Conservation (phyloP, 805 yeast species). For the Wickerhamomyces kurtzmanii region DNA sequence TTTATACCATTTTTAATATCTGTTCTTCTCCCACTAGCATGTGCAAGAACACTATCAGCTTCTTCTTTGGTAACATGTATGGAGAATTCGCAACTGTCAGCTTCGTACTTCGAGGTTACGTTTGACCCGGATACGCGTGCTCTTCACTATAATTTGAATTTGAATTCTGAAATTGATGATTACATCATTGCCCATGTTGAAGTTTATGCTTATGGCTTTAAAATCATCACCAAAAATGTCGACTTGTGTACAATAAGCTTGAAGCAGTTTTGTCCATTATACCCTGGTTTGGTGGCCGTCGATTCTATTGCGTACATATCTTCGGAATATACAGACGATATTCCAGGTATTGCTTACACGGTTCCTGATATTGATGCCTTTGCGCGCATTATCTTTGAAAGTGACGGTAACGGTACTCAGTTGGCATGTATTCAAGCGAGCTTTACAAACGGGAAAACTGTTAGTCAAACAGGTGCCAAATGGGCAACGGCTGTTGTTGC, state of each 20-base stretch:
- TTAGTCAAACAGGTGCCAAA: constrained; percentile 69
- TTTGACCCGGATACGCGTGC: constrained; percentile 67
- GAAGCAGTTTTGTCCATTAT: constrained; percentile 86
- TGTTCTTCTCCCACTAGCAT: too few species aligned
- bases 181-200: constrained; percentile 59
- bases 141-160: constrained; percentile 56
- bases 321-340: constrained; percentile 33
- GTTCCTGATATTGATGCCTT: constrained; percentile 86
- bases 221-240: constrained; percentile 44
- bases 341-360: constrained; percentile 79
- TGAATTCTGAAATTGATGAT: constrained; percentile 59
- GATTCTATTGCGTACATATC: constrained; percentile 58
- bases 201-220: constrained; percentile 82
- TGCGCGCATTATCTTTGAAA: constrained; percentile 41
- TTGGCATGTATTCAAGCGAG: constrained; percentile 71
- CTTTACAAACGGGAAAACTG: constrained; percentile 72
- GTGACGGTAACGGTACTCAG: constrained; percentile 24
- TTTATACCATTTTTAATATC: too few species aligned
- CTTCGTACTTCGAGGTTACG: constrained; percentile 63
- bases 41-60: constrained; percentile 42
- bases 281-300: constrained; percentile 73
- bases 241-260: constrained; percentile 57
- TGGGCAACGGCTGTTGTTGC: constrained; percentile 94
- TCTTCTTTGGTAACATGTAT: constrained; percentile 81
- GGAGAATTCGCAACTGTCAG: constrained; percentile 65